Percentiles rank a stretch among this genome's conserved stretches.
Conservation (phyloP, 2,329 filamentous ascomycete species). For the Bipolaris cookei region DNA sequence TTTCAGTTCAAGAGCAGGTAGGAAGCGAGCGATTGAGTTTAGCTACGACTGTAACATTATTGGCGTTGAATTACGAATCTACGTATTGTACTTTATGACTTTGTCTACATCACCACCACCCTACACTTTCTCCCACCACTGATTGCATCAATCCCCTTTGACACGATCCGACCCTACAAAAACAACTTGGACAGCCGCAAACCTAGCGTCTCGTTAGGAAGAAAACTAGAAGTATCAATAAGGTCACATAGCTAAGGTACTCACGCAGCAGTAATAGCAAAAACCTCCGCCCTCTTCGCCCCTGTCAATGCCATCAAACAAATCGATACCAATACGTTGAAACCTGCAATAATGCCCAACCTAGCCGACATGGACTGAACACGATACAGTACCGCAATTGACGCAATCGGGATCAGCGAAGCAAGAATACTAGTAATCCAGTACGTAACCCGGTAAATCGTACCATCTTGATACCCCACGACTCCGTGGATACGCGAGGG, state of each 20-base stretch:
- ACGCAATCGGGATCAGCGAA: conserved; percentile 3
- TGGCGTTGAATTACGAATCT: background rate
- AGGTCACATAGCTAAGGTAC: background rate
- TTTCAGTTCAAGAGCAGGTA: background rate
- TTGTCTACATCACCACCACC: background rate
- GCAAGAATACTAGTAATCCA: conserved; percentile 3
- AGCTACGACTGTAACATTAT: background rate
- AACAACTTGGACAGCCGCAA: conserved; percentile 4
- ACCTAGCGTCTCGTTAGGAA: background rate
- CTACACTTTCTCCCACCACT: background rate
- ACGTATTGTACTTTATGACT: background rate
- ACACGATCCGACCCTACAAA: conserved; percentile 2
- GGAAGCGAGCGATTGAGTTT: background rate
- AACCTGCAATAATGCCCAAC: background rate
- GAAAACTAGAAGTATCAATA: background rate
- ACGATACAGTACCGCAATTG: background rate
- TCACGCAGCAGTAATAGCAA: conserved; percentile 9
- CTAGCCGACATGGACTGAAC: background rate
- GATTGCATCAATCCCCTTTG: background rate
- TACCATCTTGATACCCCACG: background rate
- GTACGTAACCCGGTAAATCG: background rate
- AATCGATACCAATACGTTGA: background rate
- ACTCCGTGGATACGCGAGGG: background rate
- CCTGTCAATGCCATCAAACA: background rate
- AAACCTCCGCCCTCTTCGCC: background rate